These are phyloP conservation scores for Oryza brachyantha DNA, from an alignment of 176 grass and related monocot species.

Conservation along the genomic window DNA sequence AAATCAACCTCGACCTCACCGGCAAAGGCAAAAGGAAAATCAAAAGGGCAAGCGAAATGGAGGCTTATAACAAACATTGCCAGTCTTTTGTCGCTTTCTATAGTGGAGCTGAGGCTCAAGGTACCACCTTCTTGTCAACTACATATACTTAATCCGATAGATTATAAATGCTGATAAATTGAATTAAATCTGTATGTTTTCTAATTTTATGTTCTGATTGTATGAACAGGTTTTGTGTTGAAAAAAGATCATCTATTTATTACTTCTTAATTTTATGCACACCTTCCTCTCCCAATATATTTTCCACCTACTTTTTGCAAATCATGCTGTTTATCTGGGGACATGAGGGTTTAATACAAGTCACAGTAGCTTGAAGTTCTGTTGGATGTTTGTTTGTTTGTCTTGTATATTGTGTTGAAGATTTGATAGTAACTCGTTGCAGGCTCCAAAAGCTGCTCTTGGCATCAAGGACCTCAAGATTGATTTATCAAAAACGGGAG, in stretches of 20 bases:
- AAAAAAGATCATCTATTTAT: neutral
- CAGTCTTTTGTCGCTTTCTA: slow-evolving; percentile 58
- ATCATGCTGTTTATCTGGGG: neutral
- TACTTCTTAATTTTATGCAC: slow-evolving; percentile 14
- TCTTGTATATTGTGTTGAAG: slow-evolving; percentile 16
- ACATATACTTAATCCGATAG: neutral
- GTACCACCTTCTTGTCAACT: slow-evolving; percentile 33
- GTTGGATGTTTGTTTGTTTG: neutral
- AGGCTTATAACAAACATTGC: slow-evolving; percentile 55
- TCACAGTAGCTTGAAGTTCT: neutral
- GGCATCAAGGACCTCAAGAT: slow-evolving; percentile 70
- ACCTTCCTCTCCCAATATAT: neutral
- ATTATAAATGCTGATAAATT: slow-evolving; percentile 19
- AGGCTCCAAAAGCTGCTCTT: slow-evolving; percentile 77
- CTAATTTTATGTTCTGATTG: slow-evolving; percentile 3
- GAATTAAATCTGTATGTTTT: neutral
- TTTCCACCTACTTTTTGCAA: neutral
- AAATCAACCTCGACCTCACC: slow-evolving; percentile 40
- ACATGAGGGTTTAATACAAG: neutral
- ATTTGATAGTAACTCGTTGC: slow-evolving; percentile 38
- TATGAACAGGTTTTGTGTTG: neutral
- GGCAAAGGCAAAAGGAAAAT: slow-evolving; percentile 47
- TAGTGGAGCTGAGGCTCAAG: slow-evolving; percentile 81
- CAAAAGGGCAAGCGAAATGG: slow-evolving; percentile 51
- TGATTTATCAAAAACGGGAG: slow-evolving; percentile 67